A percentile compares a stretch with the other conserved stretches of the same genome.
These are phyloP conservation scores for Boletus sp. DNA, from an alignment of 768 basidiomycete genomes.

Conservation along the genomic window DNA sequence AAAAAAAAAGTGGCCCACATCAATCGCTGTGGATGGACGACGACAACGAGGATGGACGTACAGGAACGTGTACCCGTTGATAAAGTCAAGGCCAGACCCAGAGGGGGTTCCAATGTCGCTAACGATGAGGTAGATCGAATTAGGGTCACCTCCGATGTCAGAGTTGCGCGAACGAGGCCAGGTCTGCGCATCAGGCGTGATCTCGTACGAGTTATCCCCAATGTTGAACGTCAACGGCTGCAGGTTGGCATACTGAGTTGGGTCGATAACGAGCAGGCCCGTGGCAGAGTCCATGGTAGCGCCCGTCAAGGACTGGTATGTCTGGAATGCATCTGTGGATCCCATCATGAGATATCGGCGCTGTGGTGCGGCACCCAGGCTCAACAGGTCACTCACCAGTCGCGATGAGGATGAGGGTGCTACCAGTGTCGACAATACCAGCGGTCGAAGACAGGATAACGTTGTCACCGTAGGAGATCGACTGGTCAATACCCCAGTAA, in stretches of 20 bases:
- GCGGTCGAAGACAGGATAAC: slow-evolving; percentile 5
- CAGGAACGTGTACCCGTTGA: slow-evolving; percentile 18
- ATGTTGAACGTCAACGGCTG: slow-evolving; percentile 25
- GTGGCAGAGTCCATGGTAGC: slow-evolving; percentile 21
- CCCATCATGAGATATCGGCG: neutral
- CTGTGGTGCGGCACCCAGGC: no score
- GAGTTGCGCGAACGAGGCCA: slow-evolving; percentile 35
- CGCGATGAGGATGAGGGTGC: slow-evolving; percentile 27
- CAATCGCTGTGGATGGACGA: neutral
- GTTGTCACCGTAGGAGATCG: neutral
- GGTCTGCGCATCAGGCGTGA: slow-evolving; percentile 30
- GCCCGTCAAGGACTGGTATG: slow-evolving; percentile 25
- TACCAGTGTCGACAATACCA: slow-evolving; percentile 27
- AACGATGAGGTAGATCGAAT: slow-evolving; percentile 30
- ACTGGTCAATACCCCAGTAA: slow-evolving; percentile 19
- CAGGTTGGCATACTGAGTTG: slow-evolving; percentile 20
- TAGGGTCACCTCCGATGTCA: slow-evolving; percentile 23
- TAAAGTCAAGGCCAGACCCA: slow-evolving; percentile 19
- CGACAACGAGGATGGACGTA: neutral
- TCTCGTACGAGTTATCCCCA: slow-evolving; percentile 4
- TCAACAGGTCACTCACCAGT: slow-evolving; percentile 6
- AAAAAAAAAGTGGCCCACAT: neutral
- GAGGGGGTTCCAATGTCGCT: slow-evolving; percentile 9
- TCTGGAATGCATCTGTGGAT: slow-evolving; percentile 18
- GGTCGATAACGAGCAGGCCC: slow-evolving; percentile 23